These are phyloP conservation scores for Lachnellula suecica DNA, from an alignment of 2,329 filamentous ascomycete species.

Conservation along the genomic window DNA sequence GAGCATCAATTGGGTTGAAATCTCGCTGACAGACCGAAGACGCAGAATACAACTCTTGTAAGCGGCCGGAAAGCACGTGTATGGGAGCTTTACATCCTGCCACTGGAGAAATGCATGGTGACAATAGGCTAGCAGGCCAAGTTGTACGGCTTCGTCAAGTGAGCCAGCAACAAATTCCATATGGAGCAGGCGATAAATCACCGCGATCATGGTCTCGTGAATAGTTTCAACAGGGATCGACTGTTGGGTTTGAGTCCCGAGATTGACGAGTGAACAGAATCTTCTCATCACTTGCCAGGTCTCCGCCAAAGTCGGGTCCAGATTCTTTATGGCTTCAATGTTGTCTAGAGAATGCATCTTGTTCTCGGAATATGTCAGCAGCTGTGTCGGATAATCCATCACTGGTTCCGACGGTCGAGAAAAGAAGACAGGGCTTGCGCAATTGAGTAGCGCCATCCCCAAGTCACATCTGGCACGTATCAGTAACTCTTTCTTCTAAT, in stretches of 20 bases:
- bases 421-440: not conserved
- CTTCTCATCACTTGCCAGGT: conserved; percentile 25
- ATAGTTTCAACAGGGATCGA: conserved; percentile 20
- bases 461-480: not conserved
- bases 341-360: not conserved
- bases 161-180: conserved; percentile 31
- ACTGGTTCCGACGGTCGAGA: not conserved
- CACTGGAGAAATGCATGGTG: conserved; percentile 41
- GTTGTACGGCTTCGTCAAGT: conserved; percentile 37
- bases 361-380: not conserved
- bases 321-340: not conserved
- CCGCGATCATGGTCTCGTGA: conserved; percentile 15
- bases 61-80: conserved; percentile 16
- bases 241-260: conserved; percentile 20
- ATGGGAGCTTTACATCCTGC: conserved; percentile 17
- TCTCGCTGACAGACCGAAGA: not conserved
- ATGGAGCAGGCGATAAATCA: conserved; percentile 41
- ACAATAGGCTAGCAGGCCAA: conserved; percentile 39
- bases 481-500: not conserved
- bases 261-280: conserved; percentile 30
- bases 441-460: not conserved
- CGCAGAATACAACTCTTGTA: conserved; percentile 16
- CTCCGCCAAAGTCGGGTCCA: conserved; percentile 20
- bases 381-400: not conserved
- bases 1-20: conserved; percentile 15